phyloP scores from a whole-genome alignment of 179 eudicot species.

The Gypsophila paniculata region DNA sequence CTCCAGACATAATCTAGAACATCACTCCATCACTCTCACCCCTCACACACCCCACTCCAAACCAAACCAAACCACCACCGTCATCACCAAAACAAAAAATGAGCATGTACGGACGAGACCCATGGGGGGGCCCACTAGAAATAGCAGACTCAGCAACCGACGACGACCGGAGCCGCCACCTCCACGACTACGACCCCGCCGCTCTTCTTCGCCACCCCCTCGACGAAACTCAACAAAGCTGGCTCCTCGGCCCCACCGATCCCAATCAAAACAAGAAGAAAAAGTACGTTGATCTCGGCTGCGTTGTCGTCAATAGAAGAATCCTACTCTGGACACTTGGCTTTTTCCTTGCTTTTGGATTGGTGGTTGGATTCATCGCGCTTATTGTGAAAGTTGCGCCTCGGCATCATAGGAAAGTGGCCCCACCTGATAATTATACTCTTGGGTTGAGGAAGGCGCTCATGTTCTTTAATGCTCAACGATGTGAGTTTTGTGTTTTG shows the following conservation, averaged over 20 bases:
- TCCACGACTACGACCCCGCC: slow-evolving; percentile 72
- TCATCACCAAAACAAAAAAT: background rate
- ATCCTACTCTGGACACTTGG: slow-evolving; percentile 76
- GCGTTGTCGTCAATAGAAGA: slow-evolving; percentile 62
- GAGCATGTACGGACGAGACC: slow-evolving; percentile 77
- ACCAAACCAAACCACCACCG: background rate
- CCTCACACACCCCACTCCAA: background rate
- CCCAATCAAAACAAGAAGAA: slow-evolving; percentile 78
- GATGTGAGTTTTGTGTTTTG: too few relatives aligned
- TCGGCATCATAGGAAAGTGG: slow-evolving; percentile 43
- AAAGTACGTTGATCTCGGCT: slow-evolving; percentile 87
- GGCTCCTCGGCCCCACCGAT: slow-evolving; percentile 74
- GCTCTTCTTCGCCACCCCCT: slow-evolving; percentile 60
- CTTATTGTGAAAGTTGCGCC: slow-evolving; percentile 65
- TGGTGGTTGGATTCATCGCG: slow-evolving; percentile 50
- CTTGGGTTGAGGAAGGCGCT: slow-evolving; percentile 66
- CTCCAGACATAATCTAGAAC: too few relatives aligned
- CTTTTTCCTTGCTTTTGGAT: slow-evolving; percentile 46
- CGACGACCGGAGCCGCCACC: slow-evolving; percentile 87
- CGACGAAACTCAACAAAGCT: slow-evolving; percentile 87
- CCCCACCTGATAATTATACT: slow-evolving; percentile 88
- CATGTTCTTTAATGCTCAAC: slow-evolving; percentile 94
- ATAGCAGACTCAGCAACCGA: slow-evolving; percentile 84
- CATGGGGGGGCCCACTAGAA: slow-evolving; percentile 90
- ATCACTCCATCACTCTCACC: background rate